Conservation (phyloP, 345 rosid species). For the Citrus medica region DNA sequence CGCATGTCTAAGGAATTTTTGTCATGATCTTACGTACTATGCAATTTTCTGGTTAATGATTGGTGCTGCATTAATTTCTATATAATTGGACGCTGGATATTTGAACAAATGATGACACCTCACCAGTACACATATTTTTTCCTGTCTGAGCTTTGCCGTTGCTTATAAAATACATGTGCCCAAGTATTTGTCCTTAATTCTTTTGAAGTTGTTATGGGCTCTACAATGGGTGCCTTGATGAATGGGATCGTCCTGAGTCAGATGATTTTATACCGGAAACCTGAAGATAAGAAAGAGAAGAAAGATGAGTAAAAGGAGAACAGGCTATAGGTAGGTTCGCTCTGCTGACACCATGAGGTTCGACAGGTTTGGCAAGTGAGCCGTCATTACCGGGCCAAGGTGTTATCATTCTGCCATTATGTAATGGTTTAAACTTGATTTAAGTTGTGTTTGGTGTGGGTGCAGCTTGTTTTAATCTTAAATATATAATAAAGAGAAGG, state of each 20-base stretch:
- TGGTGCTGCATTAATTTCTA: not conserved
- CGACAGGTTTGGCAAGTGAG: not conserved
- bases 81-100: not conserved
- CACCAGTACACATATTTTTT: too few relatives aligned
- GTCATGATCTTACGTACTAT: not conserved
- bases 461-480: not conserved
- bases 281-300: slow-evolving; percentile 49
- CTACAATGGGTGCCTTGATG: slow-evolving; percentile 54
- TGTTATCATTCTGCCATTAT: not conserved
- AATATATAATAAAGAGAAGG: not conserved
- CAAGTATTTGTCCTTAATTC: slow-evolving; percentile 31
- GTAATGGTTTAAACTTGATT: not conserved
- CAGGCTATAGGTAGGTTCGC: not conserved
- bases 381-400: not conserved
- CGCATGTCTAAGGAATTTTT: not conserved
- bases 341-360: slow-evolving; percentile 5
- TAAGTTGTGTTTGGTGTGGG: not conserved
- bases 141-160: not conserved
- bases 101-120: not conserved
- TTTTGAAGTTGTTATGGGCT: slow-evolving; percentile 57
- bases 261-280: slow-evolving; percentile 52
- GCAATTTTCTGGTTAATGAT: not conserved
- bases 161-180: not conserved
- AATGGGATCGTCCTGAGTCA: slow-evolving; percentile 72
- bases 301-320: slow-evolving; percentile 35